A percentile compares a stretch with the other conserved stretches of the same genome.
phyloP scores from a whole-genome alignment of 192 early-diverging fungal species.

The Linnemannia zychae region DNA sequence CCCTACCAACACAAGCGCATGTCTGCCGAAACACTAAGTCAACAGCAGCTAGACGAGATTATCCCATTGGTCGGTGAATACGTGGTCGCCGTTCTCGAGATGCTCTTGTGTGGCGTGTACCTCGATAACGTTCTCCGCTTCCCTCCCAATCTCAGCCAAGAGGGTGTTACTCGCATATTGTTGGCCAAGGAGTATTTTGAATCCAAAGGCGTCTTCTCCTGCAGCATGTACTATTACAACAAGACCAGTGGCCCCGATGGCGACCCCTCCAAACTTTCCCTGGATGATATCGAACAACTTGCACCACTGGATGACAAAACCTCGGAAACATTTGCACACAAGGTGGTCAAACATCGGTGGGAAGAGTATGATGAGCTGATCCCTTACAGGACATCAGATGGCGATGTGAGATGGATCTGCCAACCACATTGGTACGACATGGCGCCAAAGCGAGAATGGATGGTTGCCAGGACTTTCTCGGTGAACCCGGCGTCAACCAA shows the following conservation, averaged over 20 bases:
- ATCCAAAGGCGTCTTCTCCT: background rate
- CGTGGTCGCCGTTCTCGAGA: constrained; percentile 33
- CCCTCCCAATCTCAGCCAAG: background rate
- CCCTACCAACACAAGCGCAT: background rate
- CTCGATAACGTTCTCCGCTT: background rate
- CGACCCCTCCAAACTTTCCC: background rate
- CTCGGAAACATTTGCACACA: background rate
- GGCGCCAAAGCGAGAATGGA: background rate
- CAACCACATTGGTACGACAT: constrained; percentile 16
- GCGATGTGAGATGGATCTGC: constrained; percentile 32
- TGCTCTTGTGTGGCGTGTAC: constrained; percentile 15
- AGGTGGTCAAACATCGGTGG: background rate
- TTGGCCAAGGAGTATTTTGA: constrained; percentile 13
- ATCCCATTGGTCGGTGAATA: constrained; percentile 12
- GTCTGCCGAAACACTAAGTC: background rate
- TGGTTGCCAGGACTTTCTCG: constrained; percentile 12
- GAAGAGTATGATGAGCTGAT: constrained; percentile 4
- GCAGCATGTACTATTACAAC: background rate
- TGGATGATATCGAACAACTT: constrained; percentile 3
- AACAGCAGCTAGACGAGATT: background rate
- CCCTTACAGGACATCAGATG: constrained; percentile 8
- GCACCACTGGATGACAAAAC: constrained; percentile 8
- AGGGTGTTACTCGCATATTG: background rate
- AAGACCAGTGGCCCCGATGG: no score
- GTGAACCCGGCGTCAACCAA: constrained; percentile 7